Conservation (phyloP, 1,139 yeast species). For the Diutina pseudorugosa region DNA sequence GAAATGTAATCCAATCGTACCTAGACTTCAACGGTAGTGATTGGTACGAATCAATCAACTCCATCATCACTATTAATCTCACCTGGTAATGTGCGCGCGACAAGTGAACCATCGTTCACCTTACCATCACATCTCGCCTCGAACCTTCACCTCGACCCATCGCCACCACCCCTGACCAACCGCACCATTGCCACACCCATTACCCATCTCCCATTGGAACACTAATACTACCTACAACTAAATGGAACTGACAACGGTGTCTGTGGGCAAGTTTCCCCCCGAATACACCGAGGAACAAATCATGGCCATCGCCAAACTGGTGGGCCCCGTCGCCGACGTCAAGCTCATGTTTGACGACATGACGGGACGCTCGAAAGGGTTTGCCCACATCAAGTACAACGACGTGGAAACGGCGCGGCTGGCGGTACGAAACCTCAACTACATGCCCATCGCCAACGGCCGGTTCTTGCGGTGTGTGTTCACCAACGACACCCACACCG, state of each 20-base stretch:
- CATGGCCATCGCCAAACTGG: conserved; percentile 60
- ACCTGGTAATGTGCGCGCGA: too few species aligned
- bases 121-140: too few species aligned
- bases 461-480: conserved; percentile 58
- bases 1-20: too few species aligned
- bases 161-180: too few species aligned
- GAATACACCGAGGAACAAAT: conserved; percentile 77
- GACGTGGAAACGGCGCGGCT: conserved; percentile 76
- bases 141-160: too few species aligned
- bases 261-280: conserved; percentile 3
- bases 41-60: too few species aligned
- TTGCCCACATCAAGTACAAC: conserved; percentile 73
- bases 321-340: conserved; percentile 76
- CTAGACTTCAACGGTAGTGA: too few species aligned
- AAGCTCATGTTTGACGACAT: conserved; percentile 75
- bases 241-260: neutral
- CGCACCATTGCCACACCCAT: neutral
- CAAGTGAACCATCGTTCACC: too few species aligned
- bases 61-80: too few species aligned
- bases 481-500: conserved; percentile 28
- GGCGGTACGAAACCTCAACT: conserved; percentile 81
- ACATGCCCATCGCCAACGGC: conserved; percentile 56
- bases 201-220: neutral
- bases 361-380: conserved; percentile 87
- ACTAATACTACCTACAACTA: too few species aligned